Base-by-base conservation (phyloP, 208 protist genomes). In the Trypanosoma avium region DNA sequence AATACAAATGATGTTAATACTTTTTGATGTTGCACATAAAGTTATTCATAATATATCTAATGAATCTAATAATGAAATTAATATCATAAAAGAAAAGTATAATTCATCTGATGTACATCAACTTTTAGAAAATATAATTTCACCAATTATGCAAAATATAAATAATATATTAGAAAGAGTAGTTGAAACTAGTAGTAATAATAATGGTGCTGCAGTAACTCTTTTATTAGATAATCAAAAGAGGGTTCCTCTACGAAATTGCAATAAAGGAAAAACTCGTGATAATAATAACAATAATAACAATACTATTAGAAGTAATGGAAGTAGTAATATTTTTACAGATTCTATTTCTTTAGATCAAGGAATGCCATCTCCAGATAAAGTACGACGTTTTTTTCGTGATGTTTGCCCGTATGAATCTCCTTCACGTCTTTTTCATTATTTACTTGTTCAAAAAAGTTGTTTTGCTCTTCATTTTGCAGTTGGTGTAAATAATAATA, bases 391-490 rank as follows among this genome's bases (percentile, higher is more conserved):
- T 52, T 52, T 52, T 26, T 52, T 52, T 30, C 13, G 22, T 10
- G 47, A 52, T 32, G 21, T 43, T 6, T 36, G 27, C 30, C 21
- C 54, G 17, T 17, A 12, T 47, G 4, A 10, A 17, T 59, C 19
- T 29, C 7, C 13, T 12, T 27, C 35, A 26, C 54, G 21, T 59
- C 17, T 70, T 36, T 27, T 42, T 27, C 59, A 67, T n/a, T n/a
- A n/a, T 17, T 47, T 53, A 24, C 50, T 79, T 2, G 73, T 56
- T 21, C 54, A 73, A 26, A 67, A 82, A 57, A 67, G 45, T 0
- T 54, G 67, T 42, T 77, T 75, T 35, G 75, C 82, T 45, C 54
- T 86, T 6, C 81, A 86, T 58, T 82, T 78, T 66, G 75, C 76
- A 24, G 22, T 52, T 29, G n/a, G 47, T 24, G 15, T 12, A 24